These are phyloP conservation scores for Lasiodiplodia gonubiensis DNA, from an alignment of 2,329 filamentous ascomycete genomes.

Conservation along the genomic window DNA sequence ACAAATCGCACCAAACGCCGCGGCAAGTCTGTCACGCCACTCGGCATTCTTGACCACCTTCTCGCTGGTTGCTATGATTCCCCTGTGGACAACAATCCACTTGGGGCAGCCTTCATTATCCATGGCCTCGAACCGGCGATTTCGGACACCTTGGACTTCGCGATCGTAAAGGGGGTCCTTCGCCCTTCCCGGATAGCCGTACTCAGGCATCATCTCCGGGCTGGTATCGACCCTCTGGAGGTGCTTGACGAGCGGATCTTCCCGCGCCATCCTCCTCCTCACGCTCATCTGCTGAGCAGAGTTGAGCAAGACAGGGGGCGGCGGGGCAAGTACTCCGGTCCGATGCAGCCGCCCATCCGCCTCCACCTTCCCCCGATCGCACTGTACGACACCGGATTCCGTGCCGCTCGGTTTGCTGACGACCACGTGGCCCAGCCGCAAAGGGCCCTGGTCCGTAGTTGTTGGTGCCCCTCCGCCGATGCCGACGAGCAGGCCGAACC, in stretches of 20 bases:
- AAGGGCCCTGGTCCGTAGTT: background rate
- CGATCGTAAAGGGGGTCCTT: background rate
- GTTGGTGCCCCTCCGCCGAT: slow-evolving; percentile 36
- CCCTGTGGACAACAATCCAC: background rate
- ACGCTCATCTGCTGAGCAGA: background rate
- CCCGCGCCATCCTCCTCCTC: background rate
- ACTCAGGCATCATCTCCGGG: background rate
- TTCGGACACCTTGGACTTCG: no score
- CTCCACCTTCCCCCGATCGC: slow-evolving; percentile 33
- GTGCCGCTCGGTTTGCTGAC: slow-evolving; percentile 32
- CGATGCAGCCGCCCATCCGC: slow-evolving; percentile 25
- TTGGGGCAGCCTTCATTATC: background rate
- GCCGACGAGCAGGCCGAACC: slow-evolving; percentile 35
- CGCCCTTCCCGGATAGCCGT: background rate
- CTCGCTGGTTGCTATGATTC: background rate
- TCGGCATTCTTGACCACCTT: background rate
- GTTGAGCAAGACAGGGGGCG: slow-evolving; percentile 21
- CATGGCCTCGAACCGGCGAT: background rate
- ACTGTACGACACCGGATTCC: slow-evolving; percentile 36
- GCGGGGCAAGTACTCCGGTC: slow-evolving; percentile 31
- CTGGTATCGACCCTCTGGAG: background rate
- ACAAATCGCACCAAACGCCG: slow-evolving; percentile 27
- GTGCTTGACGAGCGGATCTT: background rate
- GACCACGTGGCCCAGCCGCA: slow-evolving; percentile 38
- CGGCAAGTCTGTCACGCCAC: background rate